Base-by-base conservation (phyloP, 1,284 basidiomycete species). In the Cutaneotrichosporon sp. region DNA sequence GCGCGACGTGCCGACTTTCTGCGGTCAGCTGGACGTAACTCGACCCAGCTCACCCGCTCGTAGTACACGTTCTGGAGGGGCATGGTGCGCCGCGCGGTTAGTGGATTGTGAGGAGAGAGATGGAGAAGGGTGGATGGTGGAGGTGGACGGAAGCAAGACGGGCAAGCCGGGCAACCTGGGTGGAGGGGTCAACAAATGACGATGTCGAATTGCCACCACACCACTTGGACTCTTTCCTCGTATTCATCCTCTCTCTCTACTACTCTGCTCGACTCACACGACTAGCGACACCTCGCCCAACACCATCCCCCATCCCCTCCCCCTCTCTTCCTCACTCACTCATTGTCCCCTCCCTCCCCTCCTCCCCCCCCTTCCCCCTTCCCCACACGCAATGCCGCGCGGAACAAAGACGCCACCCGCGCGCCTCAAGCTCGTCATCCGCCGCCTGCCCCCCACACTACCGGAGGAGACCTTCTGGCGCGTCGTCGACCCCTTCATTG, bases 381-480 rank as follows among this genome's bases (percentile, higher is more conserved):
- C 4, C 20, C 11, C 45, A 3, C 45, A 22, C 46, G 16, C 47
- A 18, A 50, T 50, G 47, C 25, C 25, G 27, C 47, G 47, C 8
- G 47, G 25, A 10, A 50, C 47, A n/a, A 50, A 50, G 25, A 50
- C 47, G 47, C 47, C 51, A 2, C 13, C 55, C 16, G 68, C 62
- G 65, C 86, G 90, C 13, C 84, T 94, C 73, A 98, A 98, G 83
- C 88, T 89, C 25, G 85, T 97, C 67, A 87, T 98, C 24, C 87
- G 95, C 33, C 82, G 92, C 25, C 83, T 98, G 8, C 95, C 95
- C 1, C 90, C 95, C 10, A 94, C 93, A 69, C 82, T 99, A 1
- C 95, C 95, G 2, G 93, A 94, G 72, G 86, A 87, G 1, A 81
- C 95, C 55, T 98, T 99, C 79, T 98, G 95, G 95, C 86, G 89